These are phyloP conservation scores for Saccharomyces hybrid DNA, from an alignment of 1,139 yeast genomes.

Conservation along the genomic window DNA sequence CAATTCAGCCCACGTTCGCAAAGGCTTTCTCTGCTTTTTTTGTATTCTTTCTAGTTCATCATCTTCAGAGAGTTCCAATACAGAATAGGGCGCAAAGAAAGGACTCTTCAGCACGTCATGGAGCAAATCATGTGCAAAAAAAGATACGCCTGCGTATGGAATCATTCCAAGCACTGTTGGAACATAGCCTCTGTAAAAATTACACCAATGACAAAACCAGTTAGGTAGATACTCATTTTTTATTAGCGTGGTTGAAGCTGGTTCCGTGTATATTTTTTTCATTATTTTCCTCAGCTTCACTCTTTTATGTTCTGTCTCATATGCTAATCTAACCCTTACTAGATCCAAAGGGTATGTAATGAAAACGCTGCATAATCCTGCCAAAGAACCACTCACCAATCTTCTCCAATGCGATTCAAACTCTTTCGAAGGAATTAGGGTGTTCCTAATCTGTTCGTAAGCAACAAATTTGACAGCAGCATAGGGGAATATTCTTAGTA, in stretches of 20 bases:
- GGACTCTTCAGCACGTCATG: constrained; percentile 75
- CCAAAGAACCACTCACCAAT: constrained; percentile 79
- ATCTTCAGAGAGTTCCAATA: constrained; percentile 28
- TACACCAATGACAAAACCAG: constrained; percentile 38
- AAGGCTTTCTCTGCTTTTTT: constrained; percentile 43
- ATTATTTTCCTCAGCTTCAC: constrained; percentile 55
- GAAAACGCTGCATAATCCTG: constrained; percentile 81
- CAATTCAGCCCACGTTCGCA: constrained; percentile 85
- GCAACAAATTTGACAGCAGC: constrained; percentile 98
- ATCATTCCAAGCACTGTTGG: constrained; percentile 94
- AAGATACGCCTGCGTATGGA: constrained; percentile 96
- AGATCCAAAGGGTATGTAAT: constrained; percentile 90
- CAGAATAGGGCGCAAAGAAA: constrained; percentile 48
- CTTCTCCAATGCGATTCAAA: constrained; percentile 78
- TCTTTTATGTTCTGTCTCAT: constrained; percentile 53
- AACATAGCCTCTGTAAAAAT: constrained; percentile 88
- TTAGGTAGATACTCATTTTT: constrained; percentile 28
- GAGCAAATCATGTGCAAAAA: constrained; percentile 83
- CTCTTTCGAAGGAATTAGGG: constrained; percentile 64
- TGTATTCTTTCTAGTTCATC: constrained; percentile 15
- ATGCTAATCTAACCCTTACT: constrained; percentile 85
- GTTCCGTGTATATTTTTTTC: constrained; percentile 51
- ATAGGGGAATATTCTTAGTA: constrained; percentile 86
- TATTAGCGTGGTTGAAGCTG: constrained; percentile 36
- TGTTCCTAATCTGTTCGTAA: constrained; percentile 80